A percentile compares a stretch with the other conserved stretches of the same genome.
phyloP scores from a whole-genome alignment of 2,329 filamentous ascomycete species.

The Biscogniauxia sp. region DNA sequence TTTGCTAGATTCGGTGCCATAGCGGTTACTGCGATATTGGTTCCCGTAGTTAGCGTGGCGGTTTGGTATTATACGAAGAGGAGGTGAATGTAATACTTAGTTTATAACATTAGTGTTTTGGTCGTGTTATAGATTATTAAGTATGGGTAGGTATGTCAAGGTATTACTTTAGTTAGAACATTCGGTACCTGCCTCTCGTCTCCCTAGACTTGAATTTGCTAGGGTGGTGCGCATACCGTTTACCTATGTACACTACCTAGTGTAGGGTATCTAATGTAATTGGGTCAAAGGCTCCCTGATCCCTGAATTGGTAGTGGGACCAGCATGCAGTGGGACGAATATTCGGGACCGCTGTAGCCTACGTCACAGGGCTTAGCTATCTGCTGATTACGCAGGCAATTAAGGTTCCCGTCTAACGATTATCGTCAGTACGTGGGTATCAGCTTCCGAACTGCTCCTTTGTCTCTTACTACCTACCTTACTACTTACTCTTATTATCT shows the following conservation, averaged over 20 bases:
- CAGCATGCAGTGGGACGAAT: background rate
- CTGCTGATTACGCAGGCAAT: background rate
- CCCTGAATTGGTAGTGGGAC: background rate
- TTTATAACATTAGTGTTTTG: no score
- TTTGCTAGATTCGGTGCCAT: background rate
- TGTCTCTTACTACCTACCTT: background rate
- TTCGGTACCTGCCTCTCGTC: no score
- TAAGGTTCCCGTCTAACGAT: background rate
- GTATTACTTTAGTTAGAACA: no score
- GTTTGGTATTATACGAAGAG: constrained; percentile 11
- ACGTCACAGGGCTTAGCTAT: constrained; percentile 2
- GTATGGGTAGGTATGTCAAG: background rate
- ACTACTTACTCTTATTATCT: background rate
- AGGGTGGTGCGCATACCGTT: no score
- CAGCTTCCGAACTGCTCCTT: background rate
- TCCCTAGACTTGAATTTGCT: no score
- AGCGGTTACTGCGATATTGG: constrained; percentile 4
- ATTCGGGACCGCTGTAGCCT: background rate
- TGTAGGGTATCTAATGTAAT: no score
- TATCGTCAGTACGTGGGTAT: background rate
- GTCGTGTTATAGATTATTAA: no score
- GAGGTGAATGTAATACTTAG: background rate
- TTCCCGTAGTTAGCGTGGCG: constrained; percentile 6
- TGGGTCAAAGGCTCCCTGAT: background rate
- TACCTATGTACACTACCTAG: no score